Evolutionary conservation across 2,329 filamentous ascomycete species (phyloP).

Genomic region (Cladobotryum mycophilum): DNA sequence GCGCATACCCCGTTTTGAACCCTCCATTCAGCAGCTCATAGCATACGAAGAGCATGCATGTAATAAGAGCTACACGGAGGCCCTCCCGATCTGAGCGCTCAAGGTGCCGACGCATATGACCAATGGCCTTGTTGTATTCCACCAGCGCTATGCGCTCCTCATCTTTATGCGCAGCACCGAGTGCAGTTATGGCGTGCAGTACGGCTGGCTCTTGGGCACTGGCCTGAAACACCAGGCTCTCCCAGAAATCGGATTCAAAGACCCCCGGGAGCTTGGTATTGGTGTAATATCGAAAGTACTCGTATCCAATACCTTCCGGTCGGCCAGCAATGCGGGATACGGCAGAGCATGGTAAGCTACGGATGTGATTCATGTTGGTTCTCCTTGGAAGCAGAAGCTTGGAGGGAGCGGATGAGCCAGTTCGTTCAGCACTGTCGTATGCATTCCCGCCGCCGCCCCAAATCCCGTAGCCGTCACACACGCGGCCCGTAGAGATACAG

Average conservation of each 20-base stretch:
- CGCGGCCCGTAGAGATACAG: conserved; percentile 12
- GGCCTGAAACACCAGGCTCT: conserved; percentile 31
- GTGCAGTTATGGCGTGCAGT: conserved; percentile 34
- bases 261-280: conserved; percentile 28
- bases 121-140: conserved; percentile 36
- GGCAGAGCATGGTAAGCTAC: no score
- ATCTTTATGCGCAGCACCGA: conserved; percentile 29
- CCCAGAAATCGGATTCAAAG: conserved; percentile 33
- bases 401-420: not conserved
- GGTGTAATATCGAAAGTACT: conserved; percentile 15
- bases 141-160: conserved; percentile 21
- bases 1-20: conserved; percentile 20
- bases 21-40: conserved; percentile 33
- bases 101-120: conserved; percentile 25
- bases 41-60: conserved; percentile 34
- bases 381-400: no score
- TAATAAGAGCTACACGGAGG: conserved; percentile 31
- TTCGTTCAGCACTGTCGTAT: conserved; percentile 3
- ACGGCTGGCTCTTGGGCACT: conserved; percentile 32
- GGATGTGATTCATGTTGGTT: no score
- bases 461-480: conserved; percentile 36
- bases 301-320: conserved; percentile 16
- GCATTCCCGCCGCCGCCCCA: conserved; percentile 12
- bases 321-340: not conserved
- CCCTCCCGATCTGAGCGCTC: conserved; percentile 19